phyloP scores from a whole-genome alignment of 1,139 yeast genomes.

The Diutina pseudorugosa region DNA sequence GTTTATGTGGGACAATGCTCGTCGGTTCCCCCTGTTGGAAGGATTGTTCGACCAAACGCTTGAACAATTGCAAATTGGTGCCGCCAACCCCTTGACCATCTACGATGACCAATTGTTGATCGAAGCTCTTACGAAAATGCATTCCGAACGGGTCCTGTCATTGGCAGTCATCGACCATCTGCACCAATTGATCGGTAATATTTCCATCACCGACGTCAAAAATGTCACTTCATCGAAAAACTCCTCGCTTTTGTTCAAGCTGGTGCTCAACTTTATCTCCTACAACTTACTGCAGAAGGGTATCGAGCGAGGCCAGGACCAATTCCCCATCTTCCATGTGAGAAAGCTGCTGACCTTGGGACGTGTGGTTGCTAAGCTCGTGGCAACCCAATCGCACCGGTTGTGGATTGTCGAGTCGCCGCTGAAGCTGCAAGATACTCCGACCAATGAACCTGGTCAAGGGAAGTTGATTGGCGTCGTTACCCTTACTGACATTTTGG shows the following conservation, averaged over 20 bases:
- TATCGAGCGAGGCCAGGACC: slow-evolving; percentile 87
- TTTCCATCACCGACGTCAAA: slow-evolving; percentile 86
- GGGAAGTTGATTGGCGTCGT: slow-evolving; percentile 85
- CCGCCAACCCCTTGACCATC: slow-evolving; percentile 60
- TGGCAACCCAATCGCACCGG: slow-evolving; percentile 89
- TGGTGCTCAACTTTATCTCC: slow-evolving; percentile 80
- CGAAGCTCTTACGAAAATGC: slow-evolving; percentile 82
- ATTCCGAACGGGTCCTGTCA: slow-evolving; percentile 71
- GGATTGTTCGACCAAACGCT: slow-evolving; percentile 55
- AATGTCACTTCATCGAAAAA: slow-evolving; percentile 78
- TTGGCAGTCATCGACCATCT: slow-evolving; percentile 86
- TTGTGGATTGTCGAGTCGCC: slow-evolving; percentile 77
- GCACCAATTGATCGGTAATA: slow-evolving; percentile 72
- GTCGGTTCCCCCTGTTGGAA: slow-evolving; percentile 73
- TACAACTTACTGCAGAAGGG: slow-evolving; percentile 83
- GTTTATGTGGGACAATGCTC: slow-evolving; percentile 85
- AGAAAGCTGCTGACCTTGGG: slow-evolving; percentile 69
- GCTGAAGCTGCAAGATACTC: slow-evolving; percentile 17
- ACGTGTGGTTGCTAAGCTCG: slow-evolving; percentile 84
- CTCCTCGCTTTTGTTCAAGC: slow-evolving; percentile 64
- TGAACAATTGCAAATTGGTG: slow-evolving; percentile 58
- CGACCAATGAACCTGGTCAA: not conserved
- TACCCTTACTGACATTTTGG: slow-evolving; percentile 79
- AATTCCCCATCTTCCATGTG: slow-evolving; percentile 92
- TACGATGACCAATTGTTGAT: slow-evolving; percentile 78